Base-by-base conservation (phyloP, 2,329 filamentous ascomycete genomes). In the Diaporthe caulivora region DNA sequence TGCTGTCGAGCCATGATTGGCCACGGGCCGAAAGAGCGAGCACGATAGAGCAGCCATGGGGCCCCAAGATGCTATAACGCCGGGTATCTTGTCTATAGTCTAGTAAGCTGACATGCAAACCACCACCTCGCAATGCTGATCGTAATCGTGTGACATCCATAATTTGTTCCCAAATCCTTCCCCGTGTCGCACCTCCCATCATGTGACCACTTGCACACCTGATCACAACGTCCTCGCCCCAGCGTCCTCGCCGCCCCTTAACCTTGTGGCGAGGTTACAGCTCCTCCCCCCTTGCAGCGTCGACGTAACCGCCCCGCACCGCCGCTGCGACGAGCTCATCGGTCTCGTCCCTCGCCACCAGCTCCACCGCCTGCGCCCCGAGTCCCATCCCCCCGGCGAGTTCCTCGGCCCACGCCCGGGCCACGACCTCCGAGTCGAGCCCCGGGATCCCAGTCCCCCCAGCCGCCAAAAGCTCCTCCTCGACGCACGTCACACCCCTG, bases 401-500 rank as follows among this genome's bases (percentile, higher is more conserved):
- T 69, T 75, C 74, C 62, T 72, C 74, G 1, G 72, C 74, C 74
- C 74, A 75, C 17, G 72, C 72, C 55, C 51, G 26, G 21, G 74
- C 74, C 29, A 74, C 74, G 40, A 58, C 49, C 49, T 74, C 74
- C 13, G 72, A 65, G 49, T 70, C 62, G 17, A 75, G 62, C 10
- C 68, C 74, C 31, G 58, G 67, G 18, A 69, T 62, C 44, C 72
- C 68, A 7, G 17, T 15, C 71, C 60, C 60, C 13, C 60, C 65
- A 72, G 49, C 71, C 37, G 55, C 74, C 49, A 79, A 80, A 67
- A 86, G 75, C 81, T 93, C 88, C 51, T 84, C 86, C 76, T 86
- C 85, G 73, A 98, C 87, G 80, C 90, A 95, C n/a, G 94, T 97
- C 70, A 94, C 92, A 74, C 88, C 87, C 84, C 93, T 94, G 31